Evolutionary conservation across 768 basidiomycete genomes (phyloP).

Genomic region (Leucocoprinus sp.): DNA sequence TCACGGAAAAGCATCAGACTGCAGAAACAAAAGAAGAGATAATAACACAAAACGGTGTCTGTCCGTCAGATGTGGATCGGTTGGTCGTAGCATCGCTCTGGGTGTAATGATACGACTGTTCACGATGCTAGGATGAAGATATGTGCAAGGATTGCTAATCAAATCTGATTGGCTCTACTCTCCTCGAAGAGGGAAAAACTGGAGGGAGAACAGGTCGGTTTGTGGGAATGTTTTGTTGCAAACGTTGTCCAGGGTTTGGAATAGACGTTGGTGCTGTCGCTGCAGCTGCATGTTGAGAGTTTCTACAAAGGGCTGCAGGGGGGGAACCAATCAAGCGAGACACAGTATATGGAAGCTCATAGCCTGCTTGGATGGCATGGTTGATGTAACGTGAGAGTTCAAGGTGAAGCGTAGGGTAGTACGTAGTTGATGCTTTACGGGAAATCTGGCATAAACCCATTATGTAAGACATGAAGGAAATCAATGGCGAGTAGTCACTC

Average conservation of each 20-base stretch:
- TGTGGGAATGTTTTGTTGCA: constrained; percentile 19
- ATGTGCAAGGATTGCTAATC: constrained; percentile 18
- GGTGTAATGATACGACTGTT: background rate
- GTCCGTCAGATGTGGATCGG: too few species aligned
- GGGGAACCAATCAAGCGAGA: constrained; percentile 75
- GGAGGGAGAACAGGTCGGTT: constrained; percentile 20
- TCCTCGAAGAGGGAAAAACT: constrained; percentile 32
- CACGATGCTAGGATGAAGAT: too few species aligned
- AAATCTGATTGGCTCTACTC: constrained; percentile 21
- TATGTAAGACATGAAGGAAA: background rate
- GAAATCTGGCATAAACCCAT: constrained; percentile 51
- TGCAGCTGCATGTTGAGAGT: constrained; percentile 12
- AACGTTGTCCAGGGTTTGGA: constrained; percentile 19
- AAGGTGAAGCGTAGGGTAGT: constrained; percentile 91
- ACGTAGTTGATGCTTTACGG: constrained; percentile 89
- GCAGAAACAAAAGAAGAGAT: too few species aligned
- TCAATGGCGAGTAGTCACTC: constrained; percentile 20
- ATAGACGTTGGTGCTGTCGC: background rate
- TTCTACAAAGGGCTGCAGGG: constrained; percentile 53
- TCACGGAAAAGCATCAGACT: too few species aligned
- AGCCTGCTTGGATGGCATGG: constrained; percentile 54
- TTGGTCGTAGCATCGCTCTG: background rate
- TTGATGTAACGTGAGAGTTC: constrained; percentile 86
- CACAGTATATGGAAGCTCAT: constrained; percentile 76
- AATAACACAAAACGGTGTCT: too few species aligned